Evolutionary conservation across 179 eudicot species (phyloP).

Genomic region (Silene noctiflora): DNA sequence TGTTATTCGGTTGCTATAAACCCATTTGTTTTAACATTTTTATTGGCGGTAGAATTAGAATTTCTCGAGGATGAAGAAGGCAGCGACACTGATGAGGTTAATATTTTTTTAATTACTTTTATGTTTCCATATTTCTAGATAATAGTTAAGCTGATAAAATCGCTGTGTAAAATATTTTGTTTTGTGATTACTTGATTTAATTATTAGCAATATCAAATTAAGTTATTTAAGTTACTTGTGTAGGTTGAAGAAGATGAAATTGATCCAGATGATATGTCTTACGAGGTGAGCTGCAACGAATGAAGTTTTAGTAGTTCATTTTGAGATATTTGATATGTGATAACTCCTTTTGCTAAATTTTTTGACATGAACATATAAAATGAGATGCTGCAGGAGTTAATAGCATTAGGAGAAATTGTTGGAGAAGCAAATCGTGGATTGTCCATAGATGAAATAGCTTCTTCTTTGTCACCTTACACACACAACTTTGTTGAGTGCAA

Average conservation of each 20-base stretch:
- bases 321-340: not conserved
- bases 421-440: conserved; percentile 61
- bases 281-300: conserved; percentile 35
- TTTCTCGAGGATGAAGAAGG: conserved; percentile 33
- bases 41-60: conserved; percentile 35
- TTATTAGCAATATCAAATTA: not conserved
- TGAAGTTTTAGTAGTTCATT: not conserved
- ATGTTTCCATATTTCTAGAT: not conserved
- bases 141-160: not conserved
- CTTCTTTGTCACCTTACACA: conserved; percentile 35
- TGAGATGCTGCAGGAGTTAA: conserved; percentile 38
- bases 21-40: not conserved
- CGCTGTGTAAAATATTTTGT: not conserved
- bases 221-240: not conserved
- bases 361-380: not conserved
- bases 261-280: conserved; percentile 64
- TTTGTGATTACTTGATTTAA: not conserved
- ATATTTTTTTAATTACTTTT: not conserved
- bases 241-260: conserved; percentile 61
- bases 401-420: conserved; percentile 56
- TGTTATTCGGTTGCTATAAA: not conserved
- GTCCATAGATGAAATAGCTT: conserved; percentile 39
- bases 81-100: conserved; percentile 31
- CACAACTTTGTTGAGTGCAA: conserved; percentile 28
- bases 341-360: not conserved